Base-by-base conservation (phyloP, 2,329 filamentous ascomycete genomes). In the Fusarium papillatum region DNA sequence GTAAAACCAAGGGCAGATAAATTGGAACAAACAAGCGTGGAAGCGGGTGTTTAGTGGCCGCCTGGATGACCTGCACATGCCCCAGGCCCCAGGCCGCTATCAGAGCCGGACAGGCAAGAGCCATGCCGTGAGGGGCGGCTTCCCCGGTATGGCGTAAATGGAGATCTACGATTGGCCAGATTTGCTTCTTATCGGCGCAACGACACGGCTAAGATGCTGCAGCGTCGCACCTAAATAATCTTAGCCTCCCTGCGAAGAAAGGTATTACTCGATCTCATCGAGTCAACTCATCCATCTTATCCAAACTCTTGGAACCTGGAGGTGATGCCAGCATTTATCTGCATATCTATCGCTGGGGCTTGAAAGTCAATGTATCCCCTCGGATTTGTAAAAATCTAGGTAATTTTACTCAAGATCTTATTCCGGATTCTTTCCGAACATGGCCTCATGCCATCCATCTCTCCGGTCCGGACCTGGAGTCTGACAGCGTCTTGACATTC, bases 191-290 rank as follows among this genome's bases (percentile, higher is more conserved):
- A 78, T 80, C 78, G 67, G 61, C 24, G 7, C 31, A 59, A 50
- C 65, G 66, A 71, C 66, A 67, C 68, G 31, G 69, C 68, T 70
- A 69, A 76, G 77, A 79, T 78, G 76, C 66, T 61, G 68, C 59
- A 71, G 68, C 70, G 69, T 69, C 55, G 60, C 50, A 72, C 66
- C 66, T 53, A 66, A 68, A 66, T 53, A 22, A 31, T 57, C 59
- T 75, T 79, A 79, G 74, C 63, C 62, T 63, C 46, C 53, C 71
- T 60, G 64, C 61, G 48, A 38, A 72, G 61, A 71, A 78, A 78
- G 66, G 50, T 69, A 76, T 86, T 86, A 86, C 85, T 85, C 83
- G 82, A 86, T 86, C 80, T 79, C 80, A 86, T 86, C 85, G 85
- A 86, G 85, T 86, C 85, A 87, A 76, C 77, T 60, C 43, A 69